Percentiles rank a stretch among this genome's conserved stretches.
These are phyloP conservation scores for Lactarius akahatsu DNA, from an alignment of 768 basidiomycete genomes.

Conservation along the genomic window DNA sequence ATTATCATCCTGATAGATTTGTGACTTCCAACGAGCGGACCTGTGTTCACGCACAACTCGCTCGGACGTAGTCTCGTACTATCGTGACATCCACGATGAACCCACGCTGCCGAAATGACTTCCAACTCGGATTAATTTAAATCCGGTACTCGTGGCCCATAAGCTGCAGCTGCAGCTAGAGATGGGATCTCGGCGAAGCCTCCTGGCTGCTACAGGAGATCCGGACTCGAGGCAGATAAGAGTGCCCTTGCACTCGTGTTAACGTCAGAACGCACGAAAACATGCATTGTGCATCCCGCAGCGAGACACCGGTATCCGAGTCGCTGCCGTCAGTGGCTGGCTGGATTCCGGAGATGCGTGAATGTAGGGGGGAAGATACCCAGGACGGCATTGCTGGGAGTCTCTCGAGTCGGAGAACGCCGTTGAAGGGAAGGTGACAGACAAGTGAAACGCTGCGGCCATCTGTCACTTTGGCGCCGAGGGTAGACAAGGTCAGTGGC, in stretches of 20 bases:
- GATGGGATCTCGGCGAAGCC: slow-evolving; percentile 3
- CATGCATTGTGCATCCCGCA: not conserved
- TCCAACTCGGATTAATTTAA: not conserved
- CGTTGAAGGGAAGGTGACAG: slow-evolving; percentile 16
- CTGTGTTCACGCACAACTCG: not conserved
- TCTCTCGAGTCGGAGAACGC: slow-evolving; percentile 14
- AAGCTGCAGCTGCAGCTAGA: not conserved
- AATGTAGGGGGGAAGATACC: not conserved
- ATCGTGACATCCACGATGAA: not conserved
- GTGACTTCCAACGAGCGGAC: not conserved
- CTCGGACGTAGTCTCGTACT: not conserved
- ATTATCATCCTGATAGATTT: not conserved
- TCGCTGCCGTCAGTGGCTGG: not conserved
- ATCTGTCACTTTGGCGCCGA: slow-evolving; percentile 19
- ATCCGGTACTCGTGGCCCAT: not conserved
- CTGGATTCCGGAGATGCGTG: not conserved
- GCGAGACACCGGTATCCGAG: not conserved
- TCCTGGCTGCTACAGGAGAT: not conserved
- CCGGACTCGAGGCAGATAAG: not conserved
- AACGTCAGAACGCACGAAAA: not conserved
- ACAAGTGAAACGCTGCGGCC: not conserved
- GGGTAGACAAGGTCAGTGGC: not conserved
- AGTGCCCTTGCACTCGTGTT: not conserved
- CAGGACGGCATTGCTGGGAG: slow-evolving; percentile 10
- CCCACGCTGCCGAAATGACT: not conserved